A percentile compares a stretch with the other conserved stretches of the same genome.
These are phyloP conservation scores for Entonaema liquescens DNA, from an alignment of 495 filamentous ascomycete species.

Conservation along the genomic window DNA sequence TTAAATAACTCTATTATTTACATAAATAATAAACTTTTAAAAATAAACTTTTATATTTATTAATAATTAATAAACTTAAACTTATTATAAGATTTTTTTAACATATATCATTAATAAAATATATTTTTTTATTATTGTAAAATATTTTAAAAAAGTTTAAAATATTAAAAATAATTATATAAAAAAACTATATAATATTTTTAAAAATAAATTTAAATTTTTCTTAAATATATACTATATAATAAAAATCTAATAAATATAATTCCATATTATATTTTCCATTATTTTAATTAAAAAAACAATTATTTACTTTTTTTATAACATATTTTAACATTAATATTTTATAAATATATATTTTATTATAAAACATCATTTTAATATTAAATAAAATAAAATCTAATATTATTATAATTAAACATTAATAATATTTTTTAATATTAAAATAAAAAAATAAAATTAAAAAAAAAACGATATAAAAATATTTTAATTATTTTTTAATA, in stretches of 20 bases:
- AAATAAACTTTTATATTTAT: too few relatives aligned
- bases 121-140: neutral
- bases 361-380: neutral
- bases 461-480: neutral
- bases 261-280: neutral
- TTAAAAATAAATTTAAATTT: neutral
- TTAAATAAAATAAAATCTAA: neutral
- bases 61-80: too few relatives aligned
- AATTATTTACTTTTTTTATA: slow-evolving; percentile 3
- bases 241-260: neutral
- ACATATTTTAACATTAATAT: neutral
- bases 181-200: too few relatives aligned
- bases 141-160: neutral
- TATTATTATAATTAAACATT: neutral
- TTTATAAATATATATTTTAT: neutral
- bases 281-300: neutral
- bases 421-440: neutral
- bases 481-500: neutral
- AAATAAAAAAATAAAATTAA: neutral
- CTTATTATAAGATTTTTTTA: too few relatives aligned
- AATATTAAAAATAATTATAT: too few relatives aligned
- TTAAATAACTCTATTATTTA: too few relatives aligned
- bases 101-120: neutral
- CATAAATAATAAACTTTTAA: too few relatives aligned
- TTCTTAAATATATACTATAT: neutral